Conservation (phyloP, 192 early-diverging fungal species). For the Coemansia sp. region DNA sequence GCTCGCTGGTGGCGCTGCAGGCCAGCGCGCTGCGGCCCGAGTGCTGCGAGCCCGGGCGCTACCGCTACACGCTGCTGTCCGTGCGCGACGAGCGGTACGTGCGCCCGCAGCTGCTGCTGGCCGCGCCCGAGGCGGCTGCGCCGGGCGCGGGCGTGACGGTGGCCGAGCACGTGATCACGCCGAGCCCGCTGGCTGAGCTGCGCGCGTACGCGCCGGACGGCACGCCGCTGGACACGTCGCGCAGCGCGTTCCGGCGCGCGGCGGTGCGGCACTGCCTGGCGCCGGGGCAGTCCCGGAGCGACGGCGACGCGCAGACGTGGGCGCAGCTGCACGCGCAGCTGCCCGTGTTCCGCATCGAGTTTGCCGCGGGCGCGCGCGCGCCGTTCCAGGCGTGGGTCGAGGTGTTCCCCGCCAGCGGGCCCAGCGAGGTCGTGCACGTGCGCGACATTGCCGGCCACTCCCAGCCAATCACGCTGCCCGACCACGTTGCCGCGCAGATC, state of each 20-base stretch:
- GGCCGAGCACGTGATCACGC: slow-evolving; percentile 30
- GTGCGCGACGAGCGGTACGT: slow-evolving; percentile 49
- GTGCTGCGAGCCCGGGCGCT: slow-evolving; percentile 39
- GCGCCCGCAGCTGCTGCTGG: slow-evolving; percentile 23
- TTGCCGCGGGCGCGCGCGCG: slow-evolving; percentile 16
- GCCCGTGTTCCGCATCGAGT: slow-evolving; percentile 47
- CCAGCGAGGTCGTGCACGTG: slow-evolving; percentile 40
- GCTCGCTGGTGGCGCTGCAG: slow-evolving; percentile 34
- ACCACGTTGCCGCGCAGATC: slow-evolving; percentile 35
- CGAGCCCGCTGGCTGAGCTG: slow-evolving; percentile 32
- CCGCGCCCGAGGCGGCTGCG: not conserved
- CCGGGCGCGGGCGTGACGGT: slow-evolving; percentile 14
- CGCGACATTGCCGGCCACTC: slow-evolving; percentile 16
- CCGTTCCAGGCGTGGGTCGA: slow-evolving; percentile 51
- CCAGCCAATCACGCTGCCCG: slow-evolving; percentile 32
- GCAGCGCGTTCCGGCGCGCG: slow-evolving; percentile 13
- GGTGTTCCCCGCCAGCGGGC: slow-evolving; percentile 43
- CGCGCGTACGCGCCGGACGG: slow-evolving; percentile 42
- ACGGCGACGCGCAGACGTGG: slow-evolving; percentile 35
- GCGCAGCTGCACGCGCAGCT: slow-evolving; percentile 37
- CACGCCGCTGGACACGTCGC: slow-evolving; percentile 15
- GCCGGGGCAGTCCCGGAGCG: slow-evolving; percentile 30
- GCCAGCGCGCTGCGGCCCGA: slow-evolving; percentile 32
- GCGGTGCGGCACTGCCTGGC: slow-evolving; percentile 39
- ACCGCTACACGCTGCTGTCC: slow-evolving; percentile 36